phyloP scores from a whole-genome alignment of 192 early-diverging fungal genomes.

The Rhizoclosmatium globosum region DNA sequence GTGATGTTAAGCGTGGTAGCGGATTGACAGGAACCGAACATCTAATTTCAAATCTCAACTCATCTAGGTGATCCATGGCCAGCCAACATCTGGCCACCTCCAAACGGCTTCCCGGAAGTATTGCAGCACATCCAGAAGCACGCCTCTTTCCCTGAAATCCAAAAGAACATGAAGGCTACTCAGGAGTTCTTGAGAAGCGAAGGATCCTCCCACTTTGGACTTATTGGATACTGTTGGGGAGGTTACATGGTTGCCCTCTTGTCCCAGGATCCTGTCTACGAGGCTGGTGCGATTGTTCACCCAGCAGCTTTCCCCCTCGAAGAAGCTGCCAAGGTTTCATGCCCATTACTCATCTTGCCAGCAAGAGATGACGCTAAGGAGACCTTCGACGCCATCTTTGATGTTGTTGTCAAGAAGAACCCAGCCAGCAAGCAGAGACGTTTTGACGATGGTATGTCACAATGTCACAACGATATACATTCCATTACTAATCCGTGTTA shows the following conservation, averaged over 20 bases:
- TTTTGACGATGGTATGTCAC: slow-evolving; percentile 19
- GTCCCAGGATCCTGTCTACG: neutral
- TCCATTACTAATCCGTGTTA: neutral
- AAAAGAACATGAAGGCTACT: neutral
- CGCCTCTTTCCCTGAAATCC: neutral
- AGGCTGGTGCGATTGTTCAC: slow-evolving; percentile 23
- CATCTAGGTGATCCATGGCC: slow-evolving; percentile 19
- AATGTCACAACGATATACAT: neutral
- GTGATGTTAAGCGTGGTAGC: neutral
- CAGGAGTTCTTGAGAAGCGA: neutral
- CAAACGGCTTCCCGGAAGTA: slow-evolving; percentile 7
- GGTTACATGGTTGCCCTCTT: slow-evolving; percentile 3
- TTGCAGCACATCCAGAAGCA: slow-evolving; percentile 13
- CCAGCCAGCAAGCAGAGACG: slow-evolving; percentile 2
- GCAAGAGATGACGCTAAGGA: slow-evolving; percentile 31
- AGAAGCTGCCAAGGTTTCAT: neutral
- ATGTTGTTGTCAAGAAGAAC: neutral
- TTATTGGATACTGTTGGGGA: slow-evolving; percentile 38
- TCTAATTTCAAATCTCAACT: neutral
- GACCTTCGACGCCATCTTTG: slow-evolving; percentile 14
- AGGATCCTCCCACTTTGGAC: slow-evolving; percentile 22
- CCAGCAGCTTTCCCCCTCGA: slow-evolving; percentile 12
- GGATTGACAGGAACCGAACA: no score
- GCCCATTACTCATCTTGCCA: slow-evolving; percentile 20
- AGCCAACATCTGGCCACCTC: slow-evolving; percentile 16